These are phyloP conservation scores for Eucalyptus viminalis DNA, from an alignment of 345 rosid genomes.

Conservation along the genomic window DNA sequence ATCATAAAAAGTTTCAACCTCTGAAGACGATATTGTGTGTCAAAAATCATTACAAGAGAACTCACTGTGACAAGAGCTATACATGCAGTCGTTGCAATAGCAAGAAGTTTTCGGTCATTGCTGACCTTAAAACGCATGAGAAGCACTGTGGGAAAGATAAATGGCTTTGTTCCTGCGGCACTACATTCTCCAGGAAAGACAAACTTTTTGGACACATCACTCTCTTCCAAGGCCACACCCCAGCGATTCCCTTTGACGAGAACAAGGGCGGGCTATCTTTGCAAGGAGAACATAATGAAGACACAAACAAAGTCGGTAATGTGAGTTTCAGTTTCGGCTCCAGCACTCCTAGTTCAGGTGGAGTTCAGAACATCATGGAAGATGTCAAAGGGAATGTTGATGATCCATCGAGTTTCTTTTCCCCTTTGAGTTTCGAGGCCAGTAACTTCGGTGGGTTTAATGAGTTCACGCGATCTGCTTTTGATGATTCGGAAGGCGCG, in stretches of 20 bases:
- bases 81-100: slow-evolving; percentile 85
- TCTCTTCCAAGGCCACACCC: slow-evolving; percentile 96
- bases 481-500: slow-evolving; percentile 73
- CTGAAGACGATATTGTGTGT: slow-evolving; percentile 86
- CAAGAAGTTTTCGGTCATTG: slow-evolving; percentile 89
- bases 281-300: slow-evolving; percentile 23
- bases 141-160: slow-evolving; percentile 96
- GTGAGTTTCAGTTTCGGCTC: slow-evolving; percentile 23
- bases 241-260: slow-evolving; percentile 80
- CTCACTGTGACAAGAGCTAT: slow-evolving; percentile 94
- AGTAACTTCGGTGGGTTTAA: slow-evolving; percentile 73
- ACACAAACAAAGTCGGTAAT: slow-evolving; percentile 16
- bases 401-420: slow-evolving; percentile 40
- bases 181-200: slow-evolving; percentile 96
- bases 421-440: slow-evolving; percentile 66
- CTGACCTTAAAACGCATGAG: slow-evolving; percentile 97
- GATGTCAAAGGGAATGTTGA: slow-evolving; percentile 44
- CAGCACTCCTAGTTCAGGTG: slow-evolving; percentile 7
- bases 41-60: slow-evolving; percentile 93
- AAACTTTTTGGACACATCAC: slow-evolving; percentile 93
- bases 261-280: slow-evolving; percentile 29
- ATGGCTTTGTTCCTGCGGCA: slow-evolving; percentile 98
- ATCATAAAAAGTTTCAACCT: slow-evolving; percentile 93
- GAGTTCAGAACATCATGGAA: slow-evolving; percentile 25
- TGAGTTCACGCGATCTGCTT: slow-evolving; percentile 67